A percentile compares a stretch with the other conserved stretches of the same genome.
Conservation (phyloP, 441 rosid genomes). For the Populus tomentosa region DNA sequence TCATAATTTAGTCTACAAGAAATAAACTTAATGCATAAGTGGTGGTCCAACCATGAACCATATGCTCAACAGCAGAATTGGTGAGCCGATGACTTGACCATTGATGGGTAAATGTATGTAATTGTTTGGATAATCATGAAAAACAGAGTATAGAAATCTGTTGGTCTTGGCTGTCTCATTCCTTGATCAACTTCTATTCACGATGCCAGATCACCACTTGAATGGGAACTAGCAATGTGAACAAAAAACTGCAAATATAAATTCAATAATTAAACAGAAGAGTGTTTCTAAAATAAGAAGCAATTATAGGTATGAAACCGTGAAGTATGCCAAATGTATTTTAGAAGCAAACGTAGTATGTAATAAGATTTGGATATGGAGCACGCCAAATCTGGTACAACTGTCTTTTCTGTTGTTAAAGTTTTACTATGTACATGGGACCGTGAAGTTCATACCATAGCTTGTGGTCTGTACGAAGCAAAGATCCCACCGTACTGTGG, state of each 20-base stretch:
- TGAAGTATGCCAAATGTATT: not conserved
- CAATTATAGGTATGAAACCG: not conserved
- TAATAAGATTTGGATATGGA: not conserved
- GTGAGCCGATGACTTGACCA: not conserved
- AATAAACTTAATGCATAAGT: not conserved
- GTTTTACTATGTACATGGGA: conserved; percentile 1
- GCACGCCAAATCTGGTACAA: not conserved
- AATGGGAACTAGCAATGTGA: not conserved
- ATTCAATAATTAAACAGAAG: not conserved
- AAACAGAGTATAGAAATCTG: not conserved
- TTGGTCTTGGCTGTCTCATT: not conserved
- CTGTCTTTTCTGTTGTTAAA: conserved; percentile 6
- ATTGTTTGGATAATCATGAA: not conserved
- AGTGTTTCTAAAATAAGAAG: not conserved
- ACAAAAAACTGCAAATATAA: not conserved
- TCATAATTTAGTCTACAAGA: not conserved
- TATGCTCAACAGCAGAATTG: not conserved
- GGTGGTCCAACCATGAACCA: not conserved
- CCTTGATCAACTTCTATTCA: not conserved
- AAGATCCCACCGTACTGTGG: conserved; percentile 41
- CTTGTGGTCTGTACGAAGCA: conserved; percentile 41
- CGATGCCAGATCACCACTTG: not conserved
- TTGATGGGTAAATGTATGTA: not conserved
- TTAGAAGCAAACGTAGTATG: not conserved
- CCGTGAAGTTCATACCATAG: conserved; percentile 36